Evolutionary conservation across 306 rosid genomes (phyloP).

Genomic region (Castanospermum australe): DNA sequence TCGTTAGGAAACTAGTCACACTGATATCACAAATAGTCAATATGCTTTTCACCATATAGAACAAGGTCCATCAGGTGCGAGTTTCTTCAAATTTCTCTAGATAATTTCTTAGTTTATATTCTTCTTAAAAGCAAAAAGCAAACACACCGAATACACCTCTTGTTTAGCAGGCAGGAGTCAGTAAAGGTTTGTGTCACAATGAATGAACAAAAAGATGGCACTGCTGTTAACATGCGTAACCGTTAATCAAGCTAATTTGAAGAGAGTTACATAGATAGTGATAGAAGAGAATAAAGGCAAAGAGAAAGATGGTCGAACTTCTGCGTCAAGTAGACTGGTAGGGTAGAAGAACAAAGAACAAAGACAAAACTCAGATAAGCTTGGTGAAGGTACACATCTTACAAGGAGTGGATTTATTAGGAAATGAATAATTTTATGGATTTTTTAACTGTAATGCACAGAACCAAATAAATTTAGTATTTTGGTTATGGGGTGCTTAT

Average conservation of each 20-base stretch:
- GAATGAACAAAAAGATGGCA: no score
- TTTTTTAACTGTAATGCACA: background rate
- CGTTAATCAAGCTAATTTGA: background rate
- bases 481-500: no score
- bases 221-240: background rate
- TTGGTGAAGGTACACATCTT: no score
- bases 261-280: background rate
- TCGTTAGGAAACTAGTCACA: constrained; percentile 9
- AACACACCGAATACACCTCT: no score
- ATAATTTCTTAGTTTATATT: background rate
- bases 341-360: background rate
- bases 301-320: background rate
- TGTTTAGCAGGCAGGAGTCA: background rate
- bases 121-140: background rate
- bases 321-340: background rate
- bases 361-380: background rate
- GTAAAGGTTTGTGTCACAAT: background rate
- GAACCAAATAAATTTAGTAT: background rate
- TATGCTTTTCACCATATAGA: background rate
- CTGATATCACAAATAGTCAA: background rate
- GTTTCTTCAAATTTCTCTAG: background rate
- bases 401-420: background rate
- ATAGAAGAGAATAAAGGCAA: background rate
- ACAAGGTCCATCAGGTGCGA: background rate
- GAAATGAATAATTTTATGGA: background rate